Evolutionary conservation across 2,329 filamentous ascomycete genomes (phyloP).

Genomic region (Colletotrichum somersetense): DNA sequence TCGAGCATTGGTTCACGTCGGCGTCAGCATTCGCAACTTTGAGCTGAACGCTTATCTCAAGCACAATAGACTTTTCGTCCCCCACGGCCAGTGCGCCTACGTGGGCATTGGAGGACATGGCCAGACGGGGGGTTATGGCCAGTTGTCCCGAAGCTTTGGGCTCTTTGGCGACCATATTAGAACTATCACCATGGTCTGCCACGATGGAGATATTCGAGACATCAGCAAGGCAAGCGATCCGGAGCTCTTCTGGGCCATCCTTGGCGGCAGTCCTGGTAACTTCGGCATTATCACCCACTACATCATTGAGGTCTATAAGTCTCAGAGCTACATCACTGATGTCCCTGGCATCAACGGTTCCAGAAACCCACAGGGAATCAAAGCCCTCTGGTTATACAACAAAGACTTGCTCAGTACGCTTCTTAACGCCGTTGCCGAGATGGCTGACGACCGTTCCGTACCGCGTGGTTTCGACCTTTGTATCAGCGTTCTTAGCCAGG

Average conservation of each 20-base stretch:
- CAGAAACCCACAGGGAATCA: not conserved
- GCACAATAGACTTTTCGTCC: slow-evolving; percentile 57
- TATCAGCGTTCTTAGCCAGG: slow-evolving; percentile 59
- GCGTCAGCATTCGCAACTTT: not conserved
- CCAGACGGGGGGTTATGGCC: slow-evolving; percentile 62
- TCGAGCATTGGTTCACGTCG: not conserved
- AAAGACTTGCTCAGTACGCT: not conserved
- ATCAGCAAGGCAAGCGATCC: slow-evolving; percentile 60
- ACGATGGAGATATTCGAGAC: slow-evolving; percentile 58
- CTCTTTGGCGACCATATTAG: slow-evolving; percentile 67
- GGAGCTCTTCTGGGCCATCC: slow-evolving; percentile 71
- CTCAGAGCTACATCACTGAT: slow-evolving; percentile 15
- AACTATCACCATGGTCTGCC: slow-evolving; percentile 61
- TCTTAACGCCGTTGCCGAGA: not conserved
- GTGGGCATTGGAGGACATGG: slow-evolving; percentile 61
- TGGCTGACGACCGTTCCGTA: not conserved
- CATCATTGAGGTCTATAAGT: slow-evolving; percentile 59
- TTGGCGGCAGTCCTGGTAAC: slow-evolving; percentile 69
- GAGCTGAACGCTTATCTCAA: slow-evolving; percentile 58
- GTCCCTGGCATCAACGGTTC: slow-evolving; percentile 51
- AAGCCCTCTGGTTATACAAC: not conserved
- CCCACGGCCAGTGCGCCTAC: slow-evolving; percentile 59
- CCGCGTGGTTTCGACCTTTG: slow-evolving; percentile 57
- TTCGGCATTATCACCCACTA: slow-evolving; percentile 69
- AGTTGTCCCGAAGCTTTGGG: slow-evolving; percentile 62